A percentile compares a stretch with the other conserved stretches of the same genome.
These are phyloP conservation scores for Heliosperma pusillum DNA, from an alignment of 148 eudicot species.

Conservation along the genomic window DNA sequence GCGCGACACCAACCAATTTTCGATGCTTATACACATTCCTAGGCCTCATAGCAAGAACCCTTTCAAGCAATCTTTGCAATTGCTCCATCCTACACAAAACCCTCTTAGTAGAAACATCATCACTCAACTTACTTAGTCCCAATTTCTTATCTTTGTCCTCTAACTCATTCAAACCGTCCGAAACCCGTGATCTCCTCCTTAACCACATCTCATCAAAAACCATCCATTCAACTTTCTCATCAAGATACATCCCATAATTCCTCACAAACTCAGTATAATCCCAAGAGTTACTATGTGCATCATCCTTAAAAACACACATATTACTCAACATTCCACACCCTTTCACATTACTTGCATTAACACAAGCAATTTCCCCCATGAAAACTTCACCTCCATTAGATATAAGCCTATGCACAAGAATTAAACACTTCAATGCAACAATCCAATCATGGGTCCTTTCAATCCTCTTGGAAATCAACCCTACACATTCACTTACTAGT, in stretches of 20 bases:
- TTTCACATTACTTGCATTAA: slow-evolving; percentile 12
- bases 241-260: slow-evolving; percentile 50
- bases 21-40: slow-evolving; percentile 36
- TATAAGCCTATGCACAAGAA: slow-evolving; percentile 47
- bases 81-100: slow-evolving; percentile 42
- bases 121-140: too few relatives aligned
- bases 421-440: slow-evolving; percentile 51
- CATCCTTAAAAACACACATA: slow-evolving; percentile 53
- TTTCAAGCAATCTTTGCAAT: slow-evolving; percentile 43
- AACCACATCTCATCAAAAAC: slow-evolving; percentile 24
- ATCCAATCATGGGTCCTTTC: slow-evolving; percentile 53
- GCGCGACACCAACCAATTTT: slow-evolving; percentile 40
- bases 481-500: slow-evolving; percentile 37
- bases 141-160: too few relatives aligned
- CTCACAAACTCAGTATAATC: slow-evolving; percentile 58
- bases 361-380: slow-evolving; percentile 39
- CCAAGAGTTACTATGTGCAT: slow-evolving; percentile 52
- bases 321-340: slow-evolving; percentile 33
- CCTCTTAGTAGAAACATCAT: slow-evolving; percentile 37
- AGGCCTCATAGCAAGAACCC: slow-evolving; percentile 46
- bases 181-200: slow-evolving; percentile 26
- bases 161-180: slow-evolving; percentile 6
- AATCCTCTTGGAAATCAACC: slow-evolving; percentile 31
- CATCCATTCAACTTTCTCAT: slow-evolving; percentile 34
- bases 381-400: slow-evolving; percentile 36